Evolutionary conservation across 2,329 filamentous ascomycete genomes (phyloP), one percentile per base, ranked within the genome.

Genomic region (Meredithiella fracta): DNA sequence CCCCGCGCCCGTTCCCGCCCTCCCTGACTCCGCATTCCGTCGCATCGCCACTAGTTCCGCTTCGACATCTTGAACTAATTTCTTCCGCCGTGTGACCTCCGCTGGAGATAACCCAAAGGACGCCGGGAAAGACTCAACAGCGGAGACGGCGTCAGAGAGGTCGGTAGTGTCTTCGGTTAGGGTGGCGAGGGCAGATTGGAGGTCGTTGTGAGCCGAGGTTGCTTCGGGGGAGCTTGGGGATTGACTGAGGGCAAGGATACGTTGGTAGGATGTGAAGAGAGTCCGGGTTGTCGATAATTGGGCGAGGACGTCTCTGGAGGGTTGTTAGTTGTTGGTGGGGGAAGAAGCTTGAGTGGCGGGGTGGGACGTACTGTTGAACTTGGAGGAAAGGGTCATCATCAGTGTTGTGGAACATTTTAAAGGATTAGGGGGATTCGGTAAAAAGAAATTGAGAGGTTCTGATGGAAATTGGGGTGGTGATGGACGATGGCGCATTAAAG

Each of bases 211-310:
- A 49, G 85, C 91, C 54, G 84, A 81, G 65, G 86, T 79, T 59
- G 98, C 86, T 67, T 98, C 92, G 11, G 88, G 89, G 17, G 86
- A 90, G 47, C 75, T 74, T 14, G 82, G 71, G 7, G 79, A 77
- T 42, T 82, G 83, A 58, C 83, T 79, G 25, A 94, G 83, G 49
- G 89, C 92, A 65, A 89, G 87, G 71, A 98, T 98, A 66, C 92
- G 91, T 47, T 95, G 79, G 73, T 95, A 98, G 15, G 90, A 96
- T 61, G 86, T 83, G 75, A 96, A 96, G 57, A 96, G 82, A 54
- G 90, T 83, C 8, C 91, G 84, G 54, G 87, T 85, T 14, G 80
- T 80, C 61, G 84, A 78, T 61, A 98, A 82, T 59, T 94, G 85
- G 60, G 82, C 73, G 62, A 94, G 82, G 62, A 97, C 87, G 71